phyloP scores from a whole-genome alignment of 306 rosid species.

The Dicorynia guianensis region DNA sequence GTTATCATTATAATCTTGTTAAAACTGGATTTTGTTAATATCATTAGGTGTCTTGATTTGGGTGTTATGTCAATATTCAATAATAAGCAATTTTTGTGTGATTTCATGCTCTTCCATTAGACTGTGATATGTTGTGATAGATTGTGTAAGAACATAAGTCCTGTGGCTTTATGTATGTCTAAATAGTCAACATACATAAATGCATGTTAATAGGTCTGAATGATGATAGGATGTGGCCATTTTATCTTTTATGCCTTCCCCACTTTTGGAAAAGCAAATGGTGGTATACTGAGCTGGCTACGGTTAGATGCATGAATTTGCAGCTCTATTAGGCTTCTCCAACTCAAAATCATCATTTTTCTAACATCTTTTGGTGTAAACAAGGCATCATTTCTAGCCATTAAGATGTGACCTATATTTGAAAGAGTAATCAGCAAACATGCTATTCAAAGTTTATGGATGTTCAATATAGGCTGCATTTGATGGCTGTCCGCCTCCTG shows the following conservation, averaged over 20 bases:
- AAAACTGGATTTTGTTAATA: background rate
- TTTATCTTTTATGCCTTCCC: conserved; percentile 1
- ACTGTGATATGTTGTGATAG: background rate
- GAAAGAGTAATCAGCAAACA: no score
- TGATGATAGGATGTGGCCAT: conserved; percentile 4
- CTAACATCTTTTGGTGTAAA: background rate
- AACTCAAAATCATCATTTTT: background rate
- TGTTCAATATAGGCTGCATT: background rate
- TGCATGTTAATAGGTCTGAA: background rate
- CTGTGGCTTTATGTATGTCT: conserved; percentile 16
- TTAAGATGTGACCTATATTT: no score
- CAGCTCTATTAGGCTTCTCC: conserved; percentile 11
- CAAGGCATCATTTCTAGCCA: no score
- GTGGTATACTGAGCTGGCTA: background rate
- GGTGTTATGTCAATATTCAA: conserved; percentile 6
- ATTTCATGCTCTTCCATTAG: background rate
- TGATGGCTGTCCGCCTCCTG: background rate
- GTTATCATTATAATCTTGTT: background rate
- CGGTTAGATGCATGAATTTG: conserved; percentile 20
- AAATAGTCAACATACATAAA: background rate
- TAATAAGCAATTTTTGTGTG: background rate
- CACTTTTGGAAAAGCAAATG: background rate
- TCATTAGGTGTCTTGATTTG: background rate
- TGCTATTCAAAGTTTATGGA: conserved; percentile 5
- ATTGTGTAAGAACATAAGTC: background rate